These are phyloP conservation scores for Aspergillus texensis DNA, from an alignment of 2,329 filamentous ascomycete species.

Conservation along the genomic window DNA sequence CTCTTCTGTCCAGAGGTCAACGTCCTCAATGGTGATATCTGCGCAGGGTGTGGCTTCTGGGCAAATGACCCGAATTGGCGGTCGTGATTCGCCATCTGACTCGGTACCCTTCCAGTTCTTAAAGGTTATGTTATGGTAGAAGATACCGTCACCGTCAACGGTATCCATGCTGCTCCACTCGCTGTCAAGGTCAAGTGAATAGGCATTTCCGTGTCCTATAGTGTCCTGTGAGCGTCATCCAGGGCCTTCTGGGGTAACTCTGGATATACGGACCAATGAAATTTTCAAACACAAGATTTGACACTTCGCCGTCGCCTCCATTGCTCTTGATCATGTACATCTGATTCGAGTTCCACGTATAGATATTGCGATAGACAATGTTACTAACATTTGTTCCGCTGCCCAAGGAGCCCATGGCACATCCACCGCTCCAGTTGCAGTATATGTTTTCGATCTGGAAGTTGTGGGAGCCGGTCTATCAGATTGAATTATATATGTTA, in stretches of 20 bases:
- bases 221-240: background rate
- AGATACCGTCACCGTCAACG: slow-evolving; percentile 53
- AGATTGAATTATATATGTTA: background rate
- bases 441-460: slow-evolving; percentile 63
- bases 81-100: slow-evolving; percentile 53
- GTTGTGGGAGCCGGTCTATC: slow-evolving; percentile 52
- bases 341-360: slow-evolving; percentile 61
- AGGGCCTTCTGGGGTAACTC: background rate
- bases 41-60: slow-evolving; percentile 56
- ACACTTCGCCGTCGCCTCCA: slow-evolving; percentile 57
- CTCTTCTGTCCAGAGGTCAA: slow-evolving; percentile 48
- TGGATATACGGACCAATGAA: slow-evolving; percentile 47
- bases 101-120: slow-evolving; percentile 58
- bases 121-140: slow-evolving; percentile 56
- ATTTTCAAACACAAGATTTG: slow-evolving; percentile 56
- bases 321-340: slow-evolving; percentile 66
- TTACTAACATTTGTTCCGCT: slow-evolving; percentile 53
- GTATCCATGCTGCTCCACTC: slow-evolving; percentile 52
- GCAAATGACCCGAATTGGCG: slow-evolving; percentile 58
- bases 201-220: slow-evolving; percentile 59
- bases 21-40: slow-evolving; percentile 53
- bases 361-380: slow-evolving; percentile 59
- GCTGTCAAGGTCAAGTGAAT: slow-evolving; percentile 59
- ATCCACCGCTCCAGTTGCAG: slow-evolving; percentile 64
- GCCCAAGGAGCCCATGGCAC: slow-evolving; percentile 60